phyloP scores from a whole-genome alignment of 2,329 filamentous ascomycete species.

The Hypoxylon sp. region DNA sequence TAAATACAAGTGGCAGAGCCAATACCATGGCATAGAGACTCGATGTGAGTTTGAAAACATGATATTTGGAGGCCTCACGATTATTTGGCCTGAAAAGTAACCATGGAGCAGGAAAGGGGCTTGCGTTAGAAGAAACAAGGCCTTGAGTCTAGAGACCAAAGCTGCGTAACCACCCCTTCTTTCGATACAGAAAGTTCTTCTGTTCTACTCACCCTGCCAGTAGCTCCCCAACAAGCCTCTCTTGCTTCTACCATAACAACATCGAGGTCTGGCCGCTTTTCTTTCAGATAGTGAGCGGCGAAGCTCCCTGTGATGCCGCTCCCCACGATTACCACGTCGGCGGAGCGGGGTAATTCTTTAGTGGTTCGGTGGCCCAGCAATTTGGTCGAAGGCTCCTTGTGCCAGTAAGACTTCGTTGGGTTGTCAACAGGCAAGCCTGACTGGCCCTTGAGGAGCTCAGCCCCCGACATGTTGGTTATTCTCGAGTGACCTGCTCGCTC shows the following conservation, averaged over 20 bases:
- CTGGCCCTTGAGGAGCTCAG: constrained; percentile 52
- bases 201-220: constrained; percentile 74
- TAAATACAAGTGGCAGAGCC: background rate
- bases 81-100: background rate
- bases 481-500: background rate
- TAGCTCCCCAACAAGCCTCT: constrained; percentile 87
- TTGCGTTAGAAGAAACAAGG: background rate
- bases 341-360: constrained; percentile 69
- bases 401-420: constrained; percentile 81
- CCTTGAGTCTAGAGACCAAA: background rate
- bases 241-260: constrained; percentile 83
- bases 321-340: constrained; percentile 80
- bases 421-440: constrained; percentile 72
- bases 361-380: constrained; percentile 80
- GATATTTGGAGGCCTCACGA: background rate
- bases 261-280: constrained; percentile 61
- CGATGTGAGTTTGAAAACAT: background rate
- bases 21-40: background rate
- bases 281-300: constrained; percentile 74
- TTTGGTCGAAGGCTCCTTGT: constrained; percentile 73
- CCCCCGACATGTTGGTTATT: constrained; percentile 33
- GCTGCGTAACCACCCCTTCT: background rate
- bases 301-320: constrained; percentile 84
- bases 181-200: background rate
- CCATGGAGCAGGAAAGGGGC: background rate